Conservation (phyloP, 331 rosid species). For the Spiraea crenata region DNA sequence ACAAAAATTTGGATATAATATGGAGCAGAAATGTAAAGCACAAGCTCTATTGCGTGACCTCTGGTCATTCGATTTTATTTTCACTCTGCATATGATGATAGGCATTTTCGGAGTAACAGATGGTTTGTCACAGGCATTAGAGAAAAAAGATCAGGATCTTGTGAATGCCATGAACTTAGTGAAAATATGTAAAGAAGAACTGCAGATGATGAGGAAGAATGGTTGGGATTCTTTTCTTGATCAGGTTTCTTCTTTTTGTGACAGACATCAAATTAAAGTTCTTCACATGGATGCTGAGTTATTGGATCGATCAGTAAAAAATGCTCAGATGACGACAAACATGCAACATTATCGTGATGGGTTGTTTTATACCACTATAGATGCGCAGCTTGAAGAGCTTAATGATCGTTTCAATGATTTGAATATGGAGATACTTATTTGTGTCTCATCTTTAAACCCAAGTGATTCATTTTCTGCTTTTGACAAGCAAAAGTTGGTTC, state of each 20-base stretch:
- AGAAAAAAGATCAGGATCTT: constrained; percentile 14
- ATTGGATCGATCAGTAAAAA: background rate
- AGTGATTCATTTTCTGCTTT: constrained; percentile 10
- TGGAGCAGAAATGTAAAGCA: background rate
- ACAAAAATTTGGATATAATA: background rate
- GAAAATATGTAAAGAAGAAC: background rate
- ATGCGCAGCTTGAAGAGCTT: constrained; percentile 13
- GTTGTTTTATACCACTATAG: background rate
- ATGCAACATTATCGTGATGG: constrained; percentile 7
- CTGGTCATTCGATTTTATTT: constrained; percentile 1
- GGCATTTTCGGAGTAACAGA: background rate
- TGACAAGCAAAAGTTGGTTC: background rate
- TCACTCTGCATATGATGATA: constrained; percentile 1
- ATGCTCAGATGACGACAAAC: background rate
- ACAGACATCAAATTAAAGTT: background rate
- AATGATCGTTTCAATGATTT: background rate
- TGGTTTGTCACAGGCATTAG: background rate
- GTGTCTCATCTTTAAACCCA: constrained; percentile 5
- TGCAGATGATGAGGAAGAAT: background rate
- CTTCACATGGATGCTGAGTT: constrained; percentile 5
- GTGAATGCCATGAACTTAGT: constrained; percentile 13
- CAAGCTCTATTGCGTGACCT: background rate
- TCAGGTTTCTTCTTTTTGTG: background rate
- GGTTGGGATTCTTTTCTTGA: background rate
- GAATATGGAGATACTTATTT: constrained; percentile 1